phyloP scores from a whole-genome alignment of 371 early-diverging fungal genomes.

The Mortierella sp. region DNA sequence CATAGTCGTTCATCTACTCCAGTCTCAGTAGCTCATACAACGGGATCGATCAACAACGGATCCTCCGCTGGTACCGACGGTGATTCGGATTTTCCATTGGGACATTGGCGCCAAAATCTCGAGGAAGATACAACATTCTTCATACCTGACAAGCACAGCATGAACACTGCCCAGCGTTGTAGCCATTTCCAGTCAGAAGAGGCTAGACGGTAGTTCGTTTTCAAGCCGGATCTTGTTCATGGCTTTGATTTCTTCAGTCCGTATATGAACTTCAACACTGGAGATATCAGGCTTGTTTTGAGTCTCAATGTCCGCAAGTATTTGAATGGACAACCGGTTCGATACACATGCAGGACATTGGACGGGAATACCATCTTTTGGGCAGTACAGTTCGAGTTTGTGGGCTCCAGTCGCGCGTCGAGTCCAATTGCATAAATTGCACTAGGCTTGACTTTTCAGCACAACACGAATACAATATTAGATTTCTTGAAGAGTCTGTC shows the following conservation, averaged over 20 bases:
- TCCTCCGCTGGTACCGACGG: neutral
- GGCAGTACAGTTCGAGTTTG: constrained; percentile 62
- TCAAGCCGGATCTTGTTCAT: constrained; percentile 69
- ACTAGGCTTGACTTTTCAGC: too few relatives aligned
- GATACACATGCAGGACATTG: constrained; percentile 64
- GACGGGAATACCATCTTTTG: constrained; percentile 61
- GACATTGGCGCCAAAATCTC: constrained; percentile 35
- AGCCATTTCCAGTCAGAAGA: constrained; percentile 69
- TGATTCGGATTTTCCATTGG: constrained; percentile 19
- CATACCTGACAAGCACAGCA: constrained; percentile 19
- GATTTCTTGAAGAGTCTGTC: too few relatives aligned
- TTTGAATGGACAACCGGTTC: constrained; percentile 72
- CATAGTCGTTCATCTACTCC: neutral
- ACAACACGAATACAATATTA: too few relatives aligned
- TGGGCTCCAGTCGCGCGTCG: constrained; percentile 32
- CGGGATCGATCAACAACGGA: neutral
- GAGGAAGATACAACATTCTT: constrained; percentile 48
- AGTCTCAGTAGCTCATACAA: neutral
- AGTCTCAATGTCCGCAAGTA: constrained; percentile 69
- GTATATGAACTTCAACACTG: constrained; percentile 80
- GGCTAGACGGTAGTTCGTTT: constrained; percentile 60
- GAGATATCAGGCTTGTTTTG: constrained; percentile 53
- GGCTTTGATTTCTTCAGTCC: constrained; percentile 80
- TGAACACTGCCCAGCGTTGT: constrained; percentile 58
- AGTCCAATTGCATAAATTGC: too few relatives aligned